These are phyloP conservation scores for Fusarium hostae DNA, from an alignment of 2,329 filamentous ascomycete species.

Conservation along the genomic window DNA sequence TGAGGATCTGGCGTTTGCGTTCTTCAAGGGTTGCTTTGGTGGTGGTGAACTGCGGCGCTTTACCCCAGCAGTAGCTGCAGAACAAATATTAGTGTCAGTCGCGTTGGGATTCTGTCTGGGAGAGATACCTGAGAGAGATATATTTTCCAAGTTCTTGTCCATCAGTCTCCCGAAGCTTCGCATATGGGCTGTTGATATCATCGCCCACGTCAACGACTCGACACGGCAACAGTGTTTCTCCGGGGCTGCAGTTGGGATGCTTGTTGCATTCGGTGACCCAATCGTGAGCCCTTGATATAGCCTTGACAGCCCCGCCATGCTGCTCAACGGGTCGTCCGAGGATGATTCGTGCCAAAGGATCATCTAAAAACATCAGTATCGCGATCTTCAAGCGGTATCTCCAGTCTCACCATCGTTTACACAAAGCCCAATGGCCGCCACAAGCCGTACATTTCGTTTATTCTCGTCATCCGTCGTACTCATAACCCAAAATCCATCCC, in stretches of 20 bases:
- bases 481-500: constrained; percentile 7
- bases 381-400: accelerated
- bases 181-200: background rate
- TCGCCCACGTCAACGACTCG: constrained; percentile 4
- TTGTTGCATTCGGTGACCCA: background rate
- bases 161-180: background rate
- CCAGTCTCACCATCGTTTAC: background rate
- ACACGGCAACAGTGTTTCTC: background rate
- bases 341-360: background rate
- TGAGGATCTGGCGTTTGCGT: background rate
- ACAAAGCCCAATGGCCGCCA: constrained; percentile 10
- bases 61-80: constrained; percentile 4
- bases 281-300: background rate
- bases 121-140: background rate
- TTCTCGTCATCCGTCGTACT: background rate
- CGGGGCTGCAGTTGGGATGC: background rate
- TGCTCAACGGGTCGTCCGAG: background rate
- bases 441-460: background rate
- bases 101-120: accelerated
- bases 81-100: background rate
- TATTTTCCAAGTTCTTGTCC: background rate
- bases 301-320: background rate
- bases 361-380: background rate
- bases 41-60: background rate
- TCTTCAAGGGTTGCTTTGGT: constrained; percentile 4